Conservation (phyloP, 768 basidiomycete genomes). For the Lanmaoa pseudosensibilis region DNA sequence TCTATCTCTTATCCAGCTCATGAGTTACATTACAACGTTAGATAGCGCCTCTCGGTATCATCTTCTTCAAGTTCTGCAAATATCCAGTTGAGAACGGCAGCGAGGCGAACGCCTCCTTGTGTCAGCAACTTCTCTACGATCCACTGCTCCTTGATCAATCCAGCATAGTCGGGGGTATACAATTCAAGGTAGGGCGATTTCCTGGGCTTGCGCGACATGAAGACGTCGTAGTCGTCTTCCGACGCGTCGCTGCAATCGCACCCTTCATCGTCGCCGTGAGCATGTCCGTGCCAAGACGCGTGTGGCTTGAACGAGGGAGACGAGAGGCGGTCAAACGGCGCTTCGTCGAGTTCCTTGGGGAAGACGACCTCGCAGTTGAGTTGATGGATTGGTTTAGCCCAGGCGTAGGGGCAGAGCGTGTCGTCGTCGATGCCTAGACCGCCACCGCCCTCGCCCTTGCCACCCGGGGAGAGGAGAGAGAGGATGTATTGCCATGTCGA, state of each 20-base stretch:
- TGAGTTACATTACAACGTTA: constrained; percentile 3
- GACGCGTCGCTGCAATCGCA: background rate
- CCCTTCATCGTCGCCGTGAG: background rate
- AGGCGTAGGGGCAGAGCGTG: constrained; percentile 71
- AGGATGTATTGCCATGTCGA: constrained; percentile 30
- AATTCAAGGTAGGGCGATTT: constrained; percentile 59
- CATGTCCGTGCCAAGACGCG: constrained; percentile 1
- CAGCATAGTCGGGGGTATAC: constrained; percentile 79
- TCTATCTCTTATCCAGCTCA: background rate
- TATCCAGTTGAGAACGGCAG: constrained; percentile 76
- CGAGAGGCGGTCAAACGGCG: constrained; percentile 25
- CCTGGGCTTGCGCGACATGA: background rate
- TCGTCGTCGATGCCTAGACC: constrained; percentile 50
- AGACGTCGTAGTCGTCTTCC: background rate
- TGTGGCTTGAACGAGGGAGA: constrained; percentile 23
- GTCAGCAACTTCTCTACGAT: constrained; percentile 81
- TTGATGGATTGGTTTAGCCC: constrained; percentile 69
- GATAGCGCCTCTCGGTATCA: background rate
- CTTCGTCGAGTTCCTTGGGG: constrained; percentile 65
- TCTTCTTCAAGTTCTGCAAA: constrained; percentile 37
- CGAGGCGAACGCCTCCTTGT: constrained; percentile 81
- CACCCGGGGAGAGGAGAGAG: constrained; percentile 3
- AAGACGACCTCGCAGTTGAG: constrained; percentile 85
- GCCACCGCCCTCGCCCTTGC: constrained; percentile 14
- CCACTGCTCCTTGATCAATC: constrained; percentile 62